Percentiles rank a stretch among this genome's conserved stretches.
phyloP scores from a whole-genome alignment of 345 rosid species.

The Dipteronia dyeriana region DNA sequence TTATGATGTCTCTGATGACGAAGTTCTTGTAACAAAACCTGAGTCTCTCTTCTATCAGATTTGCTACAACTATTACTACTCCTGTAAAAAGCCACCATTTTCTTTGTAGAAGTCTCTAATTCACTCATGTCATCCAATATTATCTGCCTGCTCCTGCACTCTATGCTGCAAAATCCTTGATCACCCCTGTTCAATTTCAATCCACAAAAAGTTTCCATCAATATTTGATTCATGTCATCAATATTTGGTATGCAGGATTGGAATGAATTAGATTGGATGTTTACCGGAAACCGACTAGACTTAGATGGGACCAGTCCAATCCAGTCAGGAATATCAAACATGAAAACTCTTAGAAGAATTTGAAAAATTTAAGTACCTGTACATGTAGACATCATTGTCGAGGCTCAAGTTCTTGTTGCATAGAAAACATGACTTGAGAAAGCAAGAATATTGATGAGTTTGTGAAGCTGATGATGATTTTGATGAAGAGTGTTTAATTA shows the following conservation, averaged over 20 bases:
- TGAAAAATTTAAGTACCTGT: constrained; percentile 42
- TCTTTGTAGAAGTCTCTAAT: constrained; percentile 45
- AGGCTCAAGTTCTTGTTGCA: constrained; percentile 53
- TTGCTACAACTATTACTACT: constrained; percentile 24
- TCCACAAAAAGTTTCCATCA: neutral
- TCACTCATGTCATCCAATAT: constrained; percentile 60
- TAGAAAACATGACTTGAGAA: constrained; percentile 57
- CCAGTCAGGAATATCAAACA: too few relatives aligned
- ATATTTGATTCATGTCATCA: too few relatives aligned
- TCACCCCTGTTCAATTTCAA: constrained; percentile 55
- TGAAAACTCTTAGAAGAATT: too few relatives aligned
- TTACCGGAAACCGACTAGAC: too few relatives aligned
- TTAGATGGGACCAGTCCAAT: too few relatives aligned
- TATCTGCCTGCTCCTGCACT: constrained; percentile 74
- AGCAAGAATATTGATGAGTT: constrained; percentile 29
- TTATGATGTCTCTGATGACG: constrained; percentile 29
- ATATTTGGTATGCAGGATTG: too few relatives aligned
- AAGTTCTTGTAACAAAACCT: constrained; percentile 38
- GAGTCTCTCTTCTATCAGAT: constrained; percentile 34
- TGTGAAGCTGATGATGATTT: neutral
- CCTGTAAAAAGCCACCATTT: constrained; percentile 40
- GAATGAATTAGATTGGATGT: too few relatives aligned
- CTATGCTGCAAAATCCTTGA: constrained; percentile 70
- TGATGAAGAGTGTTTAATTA: constrained; percentile 10
- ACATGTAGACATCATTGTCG: constrained; percentile 80